Conservation (phyloP, 2,329 filamentous ascomycete genomes). For the Gaeumannomyces sp. region DNA sequence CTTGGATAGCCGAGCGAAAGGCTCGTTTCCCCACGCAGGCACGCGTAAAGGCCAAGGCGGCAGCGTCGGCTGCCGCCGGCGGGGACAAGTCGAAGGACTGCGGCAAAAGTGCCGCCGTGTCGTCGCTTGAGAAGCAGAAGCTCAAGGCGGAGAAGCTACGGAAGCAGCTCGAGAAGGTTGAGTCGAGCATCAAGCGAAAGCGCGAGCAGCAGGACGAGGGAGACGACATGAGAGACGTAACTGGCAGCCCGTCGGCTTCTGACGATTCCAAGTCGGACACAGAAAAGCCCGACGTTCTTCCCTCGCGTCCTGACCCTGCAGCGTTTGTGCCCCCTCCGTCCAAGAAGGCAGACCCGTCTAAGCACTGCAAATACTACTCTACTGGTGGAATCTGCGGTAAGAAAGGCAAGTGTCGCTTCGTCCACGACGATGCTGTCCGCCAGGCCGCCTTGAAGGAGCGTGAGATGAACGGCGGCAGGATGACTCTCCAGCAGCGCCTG, state of each 20-base stretch:
- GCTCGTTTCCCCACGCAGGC: constrained; percentile 75
- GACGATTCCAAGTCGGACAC: constrained; percentile 45
- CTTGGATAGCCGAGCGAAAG: constrained; percentile 76
- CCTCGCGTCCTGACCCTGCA: constrained; percentile 37
- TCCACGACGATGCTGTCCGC: constrained; percentile 58
- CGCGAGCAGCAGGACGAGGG: constrained; percentile 61
- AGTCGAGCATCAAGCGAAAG: constrained; percentile 63
- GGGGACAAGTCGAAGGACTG: constrained; percentile 54
- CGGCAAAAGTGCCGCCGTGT: constrained; percentile 40
- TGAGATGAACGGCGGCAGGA: constrained; percentile 57
- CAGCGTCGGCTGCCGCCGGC: constrained; percentile 32
- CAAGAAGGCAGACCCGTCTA: constrained; percentile 54
- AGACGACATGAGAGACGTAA: constrained; percentile 53
- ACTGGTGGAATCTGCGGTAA: constrained; percentile 64
- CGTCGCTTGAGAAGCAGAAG: constrained; percentile 48
- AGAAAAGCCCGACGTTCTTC: constrained; percentile 52
- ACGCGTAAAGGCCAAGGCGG: constrained; percentile 58
- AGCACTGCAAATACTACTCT: constrained; percentile 66
- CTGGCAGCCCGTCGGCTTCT: constrained; percentile 31
- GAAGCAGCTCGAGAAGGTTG: constrained; percentile 61
- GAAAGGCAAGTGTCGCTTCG: constrained; percentile 70
- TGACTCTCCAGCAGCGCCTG: constrained; percentile 60
- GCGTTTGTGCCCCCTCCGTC: constrained; percentile 35
- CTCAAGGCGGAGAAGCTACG: constrained; percentile 55
- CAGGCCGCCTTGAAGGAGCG: constrained; percentile 58